Evolutionary conservation across 2,329 filamentous ascomycete genomes (phyloP).

Genomic region (Laburnicola sp.): DNA sequence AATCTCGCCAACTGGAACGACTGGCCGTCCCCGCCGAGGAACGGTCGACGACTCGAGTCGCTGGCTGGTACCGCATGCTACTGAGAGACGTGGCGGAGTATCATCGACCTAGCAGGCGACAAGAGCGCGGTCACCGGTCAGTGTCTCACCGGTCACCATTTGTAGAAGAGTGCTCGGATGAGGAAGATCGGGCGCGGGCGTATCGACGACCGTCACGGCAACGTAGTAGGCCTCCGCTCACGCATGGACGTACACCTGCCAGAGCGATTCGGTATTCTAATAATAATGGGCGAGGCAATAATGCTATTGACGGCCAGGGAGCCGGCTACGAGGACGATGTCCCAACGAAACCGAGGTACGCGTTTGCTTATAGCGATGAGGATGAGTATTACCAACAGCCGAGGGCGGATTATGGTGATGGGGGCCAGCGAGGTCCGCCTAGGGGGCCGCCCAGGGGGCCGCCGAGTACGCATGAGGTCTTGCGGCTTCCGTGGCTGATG

Average conservation of each 20-base stretch:
- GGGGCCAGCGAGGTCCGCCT: slow-evolving; percentile 23
- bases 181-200: slow-evolving; percentile 26
- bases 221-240: slow-evolving; percentile 30
- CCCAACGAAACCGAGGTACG: slow-evolving; percentile 24
- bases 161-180: slow-evolving; percentile 36
- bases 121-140: slow-evolving; percentile 11
- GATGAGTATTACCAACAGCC: slow-evolving; percentile 21
- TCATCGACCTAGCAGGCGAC: slow-evolving; percentile 15
- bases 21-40: slow-evolving; percentile 12
- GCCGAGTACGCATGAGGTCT: slow-evolving; percentile 40
- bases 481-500: slow-evolving; percentile 40
- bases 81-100: slow-evolving; percentile 12
- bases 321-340: slow-evolving; percentile 24
- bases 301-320: slow-evolving; percentile 17
- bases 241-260: slow-evolving; percentile 22
- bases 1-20: slow-evolving; percentile 5
- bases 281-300: slow-evolving; percentile 13
- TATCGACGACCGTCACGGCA: slow-evolving; percentile 28
- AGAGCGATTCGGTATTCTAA: slow-evolving; percentile 6
- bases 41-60: slow-evolving; percentile 18
- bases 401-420: slow-evolving; percentile 9
- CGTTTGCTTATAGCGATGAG: slow-evolving; percentile 27
- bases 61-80: slow-evolving; percentile 10
- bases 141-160: slow-evolving; percentile 19
- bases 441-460: slow-evolving; percentile 13